Evolutionary conservation across 2,329 filamentous ascomycete genomes (phyloP), one percentile per base, ranked within the genome.

Genomic region (Penicillium sp.): DNA sequence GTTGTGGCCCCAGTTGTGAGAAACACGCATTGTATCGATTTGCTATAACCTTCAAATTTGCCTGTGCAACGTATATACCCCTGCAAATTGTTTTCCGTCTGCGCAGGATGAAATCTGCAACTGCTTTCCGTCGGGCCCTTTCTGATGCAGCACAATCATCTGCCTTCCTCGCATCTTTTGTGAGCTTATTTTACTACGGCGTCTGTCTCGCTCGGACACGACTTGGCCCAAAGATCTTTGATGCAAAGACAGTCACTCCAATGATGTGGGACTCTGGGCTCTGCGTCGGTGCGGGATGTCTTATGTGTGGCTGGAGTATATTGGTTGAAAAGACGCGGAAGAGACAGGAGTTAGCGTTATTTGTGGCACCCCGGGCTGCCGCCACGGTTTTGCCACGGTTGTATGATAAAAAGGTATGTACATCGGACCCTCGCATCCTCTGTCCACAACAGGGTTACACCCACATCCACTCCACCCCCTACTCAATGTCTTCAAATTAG

Each of bases 281-380:
- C 10, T 92, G 89, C 65, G 84, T 95, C 10, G 84, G 84, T 8
- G 75, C 81, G 0, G 90, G 90, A 7, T 93, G 90, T 71, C 72
- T 85, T 51, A 76, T 91, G 40, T 95, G 90, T 68, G 91, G 91
- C 3, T 91, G 88, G 87, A 92, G 89, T 73, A 85, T 94, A 43
- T 77, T 95, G 43, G 74, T 91, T 35, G 91, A 95, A 78, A 83
- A 71, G 67, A 64, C 80, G 5, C 78, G 79, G 43, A 82, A 88
- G 59, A 80, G 88, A 54, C 86, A 88, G 66, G 90, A 95, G 67
- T 82, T 95, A 68, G 84, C 87, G 9, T 79, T 94, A 37, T 95
- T 95, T 69, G 90, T 94, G 41, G 85, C 88, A 19, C 91, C 91
- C 0, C 81, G 90, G 59, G 91, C 90, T 14, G 77, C 90, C 59